phyloP scores from a whole-genome alignment of 2,329 filamentous ascomycete genomes.

The Gaeumannomyces sp. region DNA sequence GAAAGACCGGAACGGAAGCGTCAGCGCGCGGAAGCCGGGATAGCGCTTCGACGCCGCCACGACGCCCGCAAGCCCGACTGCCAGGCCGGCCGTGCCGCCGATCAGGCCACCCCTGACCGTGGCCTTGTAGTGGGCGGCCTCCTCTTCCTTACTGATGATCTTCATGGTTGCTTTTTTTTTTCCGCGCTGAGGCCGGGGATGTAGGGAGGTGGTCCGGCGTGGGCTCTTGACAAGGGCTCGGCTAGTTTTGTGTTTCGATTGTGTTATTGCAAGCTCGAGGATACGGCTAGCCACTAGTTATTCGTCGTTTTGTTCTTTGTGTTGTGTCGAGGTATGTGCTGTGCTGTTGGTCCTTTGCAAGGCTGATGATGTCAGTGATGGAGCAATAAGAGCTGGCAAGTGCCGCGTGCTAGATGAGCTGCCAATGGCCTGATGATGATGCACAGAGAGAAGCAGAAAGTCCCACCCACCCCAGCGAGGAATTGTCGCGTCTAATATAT shows the following conservation, averaged over 20 bases:
- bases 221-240: neutral
- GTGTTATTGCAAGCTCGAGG: neutral
- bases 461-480: neutral
- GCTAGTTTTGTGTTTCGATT: neutral
- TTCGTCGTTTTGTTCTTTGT: neutral
- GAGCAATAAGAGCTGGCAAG: neutral
- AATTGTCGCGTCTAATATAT: neutral
- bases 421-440: neutral
- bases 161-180: constrained; percentile 59
- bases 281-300: neutral
- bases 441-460: neutral
- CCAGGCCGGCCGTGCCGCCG: constrained; percentile 65
- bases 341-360: neutral
- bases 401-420: neutral
- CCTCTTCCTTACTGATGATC: constrained; percentile 90
- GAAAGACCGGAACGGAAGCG: constrained; percentile 86
- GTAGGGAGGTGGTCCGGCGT: neutral
- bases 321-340: too few species aligned
- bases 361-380: neutral
- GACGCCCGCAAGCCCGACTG: constrained; percentile 61
- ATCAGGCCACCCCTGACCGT: constrained; percentile 74
- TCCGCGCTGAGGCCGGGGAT: neutral
- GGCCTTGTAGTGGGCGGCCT: constrained; percentile 72
- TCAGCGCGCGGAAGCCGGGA: constrained; percentile 71
- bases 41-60: constrained; percentile 64